Evolutionary conservation across 1,284 basidiomycete species (phyloP).

Genomic region (Pyrrhoderma noxium): DNA sequence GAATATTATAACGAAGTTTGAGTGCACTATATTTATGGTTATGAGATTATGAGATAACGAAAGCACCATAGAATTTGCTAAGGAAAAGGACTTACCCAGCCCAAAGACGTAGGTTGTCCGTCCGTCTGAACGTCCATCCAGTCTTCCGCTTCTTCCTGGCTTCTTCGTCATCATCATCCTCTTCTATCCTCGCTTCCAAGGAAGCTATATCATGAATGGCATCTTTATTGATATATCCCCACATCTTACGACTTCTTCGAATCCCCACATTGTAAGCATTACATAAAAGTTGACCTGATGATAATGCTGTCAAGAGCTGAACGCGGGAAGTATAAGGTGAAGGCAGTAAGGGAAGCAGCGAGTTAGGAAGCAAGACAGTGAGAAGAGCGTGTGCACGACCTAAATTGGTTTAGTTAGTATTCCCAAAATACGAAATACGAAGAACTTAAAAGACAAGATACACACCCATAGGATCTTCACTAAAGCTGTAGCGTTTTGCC

Average conservation of each 20-base stretch:
- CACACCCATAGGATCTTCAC: conserved; percentile 51
- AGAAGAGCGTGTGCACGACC: conserved; percentile 59
- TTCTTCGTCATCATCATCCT: conserved; percentile 27
- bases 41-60: neutral
- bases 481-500: conserved; percentile 55
- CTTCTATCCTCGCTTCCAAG: conserved; percentile 40
- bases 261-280: conserved; percentile 74
- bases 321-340: conserved; percentile 28
- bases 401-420: no score
- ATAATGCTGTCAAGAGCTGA: conserved; percentile 48
- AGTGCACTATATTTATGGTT: conserved; percentile 54
- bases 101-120: conserved; percentile 78
- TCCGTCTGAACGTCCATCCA: conserved; percentile 76
- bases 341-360: conserved; percentile 40
- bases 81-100: conserved; percentile 51
- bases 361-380: conserved; percentile 33
- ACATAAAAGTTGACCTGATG: conserved; percentile 77
- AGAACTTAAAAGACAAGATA: conserved; percentile 18
- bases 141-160: conserved; percentile 33
- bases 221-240: conserved; percentile 78
- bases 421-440: conserved; percentile 1
- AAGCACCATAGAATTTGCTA: neutral
- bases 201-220: conserved; percentile 72
- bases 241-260: conserved; percentile 71
- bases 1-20: conserved; percentile 72